Evolutionary conservation across 768 basidiomycete species (phyloP).

Genomic region (Lentinula boryana): DNA sequence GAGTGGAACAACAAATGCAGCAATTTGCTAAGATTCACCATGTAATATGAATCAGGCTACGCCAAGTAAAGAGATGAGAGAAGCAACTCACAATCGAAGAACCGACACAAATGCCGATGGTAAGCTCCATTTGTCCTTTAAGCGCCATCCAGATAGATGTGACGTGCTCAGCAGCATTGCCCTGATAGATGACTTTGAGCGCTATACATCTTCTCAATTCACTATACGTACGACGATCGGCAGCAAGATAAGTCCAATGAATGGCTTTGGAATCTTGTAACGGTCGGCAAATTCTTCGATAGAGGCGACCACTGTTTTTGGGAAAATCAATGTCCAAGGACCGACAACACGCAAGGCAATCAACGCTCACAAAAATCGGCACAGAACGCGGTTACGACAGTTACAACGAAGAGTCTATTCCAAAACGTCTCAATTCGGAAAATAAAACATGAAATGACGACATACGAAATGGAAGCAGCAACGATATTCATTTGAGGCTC

Average conservation of each 20-base stretch:
- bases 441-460: neutral
- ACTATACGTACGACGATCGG: constrained; percentile 68
- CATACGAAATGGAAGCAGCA: constrained; percentile 55
- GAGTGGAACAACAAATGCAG: constrained; percentile 79
- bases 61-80: neutral
- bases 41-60: neutral
- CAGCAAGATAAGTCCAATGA: constrained; percentile 82
- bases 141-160: constrained; percentile 87
- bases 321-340: constrained; percentile 17
- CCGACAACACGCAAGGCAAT: neutral
- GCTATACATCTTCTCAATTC: neutral
- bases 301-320: constrained; percentile 67
- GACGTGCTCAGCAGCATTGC: constrained; percentile 83
- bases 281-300: constrained; percentile 87
- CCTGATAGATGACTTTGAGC: constrained; percentile 27
- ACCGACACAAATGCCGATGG: constrained; percentile 76
- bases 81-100: constrained; percentile 64
- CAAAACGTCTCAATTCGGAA: neutral
- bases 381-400: constrained; percentile 80
- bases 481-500: constrained; percentile 60
- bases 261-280: constrained; percentile 76
- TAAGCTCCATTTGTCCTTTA: constrained; percentile 67
- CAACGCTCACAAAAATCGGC: constrained; percentile 74
- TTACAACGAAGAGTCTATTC: constrained; percentile 60
- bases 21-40: constrained; percentile 58